Conservation (phyloP, 495 filamentous ascomycete genomes). For the Terfezia boudieri region DNA sequence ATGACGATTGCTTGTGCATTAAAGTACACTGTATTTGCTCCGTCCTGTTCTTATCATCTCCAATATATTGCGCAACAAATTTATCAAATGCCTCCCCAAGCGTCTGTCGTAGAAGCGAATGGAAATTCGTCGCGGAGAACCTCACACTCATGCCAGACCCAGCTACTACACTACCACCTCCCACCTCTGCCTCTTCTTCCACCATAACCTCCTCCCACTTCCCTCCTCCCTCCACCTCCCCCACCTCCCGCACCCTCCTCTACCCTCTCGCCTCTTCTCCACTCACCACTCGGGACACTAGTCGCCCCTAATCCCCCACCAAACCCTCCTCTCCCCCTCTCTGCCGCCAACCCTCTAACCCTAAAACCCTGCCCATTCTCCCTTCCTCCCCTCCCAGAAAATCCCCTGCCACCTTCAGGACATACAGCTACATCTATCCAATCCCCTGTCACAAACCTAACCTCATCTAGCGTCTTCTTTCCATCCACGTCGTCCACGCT, state of each 20-base stretch:
- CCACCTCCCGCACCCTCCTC: constrained; percentile 24
- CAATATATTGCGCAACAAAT: too few relatives aligned
- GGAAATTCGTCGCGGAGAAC: too few relatives aligned
- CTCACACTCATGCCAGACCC: too few relatives aligned
- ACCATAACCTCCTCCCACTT: constrained; percentile 1
- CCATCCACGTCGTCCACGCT: constrained; percentile 26
- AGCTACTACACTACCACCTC: not conserved
- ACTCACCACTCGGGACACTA: constrained; percentile 31
- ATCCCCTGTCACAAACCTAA: constrained; percentile 68
- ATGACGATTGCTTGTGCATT: too few relatives aligned
- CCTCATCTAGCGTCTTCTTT: constrained; percentile 50
- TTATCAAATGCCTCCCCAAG: too few relatives aligned
- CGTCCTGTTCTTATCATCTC: too few relatives aligned
- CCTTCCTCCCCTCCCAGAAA: constrained; percentile 27
- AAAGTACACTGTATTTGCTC: too few relatives aligned
- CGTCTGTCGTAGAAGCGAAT: too few relatives aligned
- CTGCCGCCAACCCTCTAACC: constrained; percentile 6
- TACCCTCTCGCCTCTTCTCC: constrained; percentile 35
- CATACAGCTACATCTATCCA: constrained; percentile 65
- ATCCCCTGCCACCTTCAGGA: constrained; percentile 46
- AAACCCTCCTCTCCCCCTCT: constrained; percentile 10
- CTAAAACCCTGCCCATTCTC: constrained; percentile 20
- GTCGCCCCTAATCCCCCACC: constrained; percentile 15
- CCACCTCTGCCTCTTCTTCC: constrained; percentile 1
- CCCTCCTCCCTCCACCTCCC: constrained; percentile 20